Conservation (phyloP, 1,139 yeast species). For the Geotrichum siamense region DNA sequence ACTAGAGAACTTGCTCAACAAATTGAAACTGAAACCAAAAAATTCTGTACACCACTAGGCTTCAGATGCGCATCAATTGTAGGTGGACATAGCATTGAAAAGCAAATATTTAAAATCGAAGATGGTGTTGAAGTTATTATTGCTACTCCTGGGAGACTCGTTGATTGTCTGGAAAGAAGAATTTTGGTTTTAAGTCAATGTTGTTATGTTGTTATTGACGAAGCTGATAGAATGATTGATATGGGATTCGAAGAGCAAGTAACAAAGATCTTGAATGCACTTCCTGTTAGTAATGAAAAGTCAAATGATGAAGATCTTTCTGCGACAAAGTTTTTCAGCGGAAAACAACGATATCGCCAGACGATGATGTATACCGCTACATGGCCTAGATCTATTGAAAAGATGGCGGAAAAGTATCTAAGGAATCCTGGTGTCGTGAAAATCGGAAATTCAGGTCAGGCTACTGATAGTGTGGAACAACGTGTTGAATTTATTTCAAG, state of each 20-base stretch:
- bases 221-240: slow-evolving; percentile 92
- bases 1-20: slow-evolving; percentile 92
- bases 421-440: slow-evolving; percentile 52
- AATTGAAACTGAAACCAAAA: slow-evolving; percentile 58
- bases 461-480: slow-evolving; percentile 63
- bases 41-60: slow-evolving; percentile 41
- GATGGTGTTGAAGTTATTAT: slow-evolving; percentile 75
- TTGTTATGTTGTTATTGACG: slow-evolving; percentile 72
- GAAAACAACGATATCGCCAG: slow-evolving; percentile 33
- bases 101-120: slow-evolving; percentile 52
- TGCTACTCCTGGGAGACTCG: slow-evolving; percentile 88
- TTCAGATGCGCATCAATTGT: slow-evolving; percentile 61
- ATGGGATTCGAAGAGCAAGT: slow-evolving; percentile 87
- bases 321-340: slow-evolving; percentile 21
- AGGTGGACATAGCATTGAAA: slow-evolving; percentile 85
- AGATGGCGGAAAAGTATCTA: slow-evolving; percentile 55
- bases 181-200: slow-evolving; percentile 56
- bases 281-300: slow-evolving; percentile 38
- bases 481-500: slow-evolving; percentile 47
- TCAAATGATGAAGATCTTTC: slow-evolving; percentile 19
- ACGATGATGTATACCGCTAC: slow-evolving; percentile 96
- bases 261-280: slow-evolving; percentile 45
- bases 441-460: slow-evolving; percentile 56
- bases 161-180: slow-evolving; percentile 69
- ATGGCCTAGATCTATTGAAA: slow-evolving; percentile 67